phyloP scores from a whole-genome alignment of 768 basidiomycete species.

The Mycena vitilis region DNA sequence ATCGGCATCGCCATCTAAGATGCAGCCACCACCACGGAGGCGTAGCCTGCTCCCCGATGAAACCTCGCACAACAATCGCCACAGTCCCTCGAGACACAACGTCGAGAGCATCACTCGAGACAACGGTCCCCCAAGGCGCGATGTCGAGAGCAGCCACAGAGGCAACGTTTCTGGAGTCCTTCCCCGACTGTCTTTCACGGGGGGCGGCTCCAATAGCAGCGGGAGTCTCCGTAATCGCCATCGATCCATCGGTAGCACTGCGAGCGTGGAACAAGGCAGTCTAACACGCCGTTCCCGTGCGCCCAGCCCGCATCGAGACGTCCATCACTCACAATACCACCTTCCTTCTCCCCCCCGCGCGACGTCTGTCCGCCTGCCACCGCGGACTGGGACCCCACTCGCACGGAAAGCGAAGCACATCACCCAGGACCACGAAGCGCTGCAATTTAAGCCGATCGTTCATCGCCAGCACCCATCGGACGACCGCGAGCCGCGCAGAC shows the following conservation, averaged over 20 bases:
- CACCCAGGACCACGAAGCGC: background rate
- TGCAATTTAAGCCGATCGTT: background rate
- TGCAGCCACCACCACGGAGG: background rate
- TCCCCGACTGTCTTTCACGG: conserved; percentile 9
- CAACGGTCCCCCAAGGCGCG: background rate
- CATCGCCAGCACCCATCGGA: background rate
- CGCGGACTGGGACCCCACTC: conserved; percentile 15
- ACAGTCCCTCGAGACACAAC: background rate
- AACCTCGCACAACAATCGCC: background rate
- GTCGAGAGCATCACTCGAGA: background rate
- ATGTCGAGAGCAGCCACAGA: background rate
- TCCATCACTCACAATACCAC: background rate
- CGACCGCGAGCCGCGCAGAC: conserved; percentile 11
- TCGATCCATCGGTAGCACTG: conserved; percentile 16
- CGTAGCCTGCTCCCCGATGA: background rate
- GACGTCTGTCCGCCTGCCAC: background rate
- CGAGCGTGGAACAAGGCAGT: conserved; percentile 7
- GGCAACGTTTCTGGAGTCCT: background rate
- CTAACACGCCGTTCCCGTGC: conserved; percentile 30
- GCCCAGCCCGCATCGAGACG: conserved; percentile 22
- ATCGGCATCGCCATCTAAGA: background rate
- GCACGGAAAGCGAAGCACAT: conserved; percentile 14
- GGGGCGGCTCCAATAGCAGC: background rate
- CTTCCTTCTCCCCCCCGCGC: conserved; percentile 19
- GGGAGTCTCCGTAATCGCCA: conserved; percentile 11